Conservation (phyloP, 371 early-diverging fungal species). For the Mortierella sp. region DNA sequence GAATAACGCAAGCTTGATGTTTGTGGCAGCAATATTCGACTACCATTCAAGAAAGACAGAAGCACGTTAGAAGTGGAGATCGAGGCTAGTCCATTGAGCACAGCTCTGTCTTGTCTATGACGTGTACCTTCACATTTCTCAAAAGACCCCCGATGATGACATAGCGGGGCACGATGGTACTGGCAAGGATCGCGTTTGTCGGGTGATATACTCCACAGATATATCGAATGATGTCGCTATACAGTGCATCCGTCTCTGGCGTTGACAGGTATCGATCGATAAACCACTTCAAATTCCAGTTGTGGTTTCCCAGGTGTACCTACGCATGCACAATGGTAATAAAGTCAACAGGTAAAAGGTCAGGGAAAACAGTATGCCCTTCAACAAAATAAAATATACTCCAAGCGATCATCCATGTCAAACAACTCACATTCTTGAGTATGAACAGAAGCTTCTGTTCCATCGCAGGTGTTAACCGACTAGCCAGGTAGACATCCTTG, state of each 20-base stretch:
- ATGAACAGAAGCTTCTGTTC: conserved; percentile 77
- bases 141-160: conserved; percentile 76
- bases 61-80: background rate
- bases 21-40: conserved; percentile 69
- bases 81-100: no score
- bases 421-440: conserved; percentile 65
- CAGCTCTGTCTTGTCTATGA: no score
- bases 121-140: conserved; percentile 70
- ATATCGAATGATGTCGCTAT: conserved; percentile 80
- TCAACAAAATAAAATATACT: background rate
- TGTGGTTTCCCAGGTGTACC: conserved; percentile 62
- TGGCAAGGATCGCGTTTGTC: conserved; percentile 78
- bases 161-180: conserved; percentile 82
- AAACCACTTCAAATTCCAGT: conserved; percentile 77
- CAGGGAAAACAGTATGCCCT: background rate
- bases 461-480: conserved; percentile 79
- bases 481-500: conserved; percentile 68
- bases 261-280: conserved; percentile 68
- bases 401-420: background rate
- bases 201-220: conserved; percentile 85
- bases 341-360: no score
- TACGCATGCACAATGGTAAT: conserved; percentile 27
- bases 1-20: conserved; percentile 77
- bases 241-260: conserved; percentile 72
- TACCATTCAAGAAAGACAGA: conserved; percentile 9